These are phyloP conservation scores for Ochromonas danica DNA, from an alignment of 108 stramenopile species.

Conservation along the genomic window DNA sequence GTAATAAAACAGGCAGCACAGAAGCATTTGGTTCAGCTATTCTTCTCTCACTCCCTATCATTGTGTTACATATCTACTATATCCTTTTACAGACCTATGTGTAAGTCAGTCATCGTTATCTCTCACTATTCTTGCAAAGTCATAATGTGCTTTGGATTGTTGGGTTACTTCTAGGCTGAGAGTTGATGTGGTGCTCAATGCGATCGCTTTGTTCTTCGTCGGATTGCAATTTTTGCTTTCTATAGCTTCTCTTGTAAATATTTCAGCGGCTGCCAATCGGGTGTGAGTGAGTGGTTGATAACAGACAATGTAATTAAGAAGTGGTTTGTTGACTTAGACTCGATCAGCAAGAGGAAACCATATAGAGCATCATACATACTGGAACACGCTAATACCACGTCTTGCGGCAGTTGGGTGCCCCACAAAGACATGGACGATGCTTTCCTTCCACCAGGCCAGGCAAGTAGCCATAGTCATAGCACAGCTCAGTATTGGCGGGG, in stretches of 20 bases:
- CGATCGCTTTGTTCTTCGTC: constrained; percentile 2
- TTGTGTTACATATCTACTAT: constrained; percentile 6
- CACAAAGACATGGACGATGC: constrained; percentile 37
- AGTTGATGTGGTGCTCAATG: constrained; percentile 17
- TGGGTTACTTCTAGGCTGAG: background rate
- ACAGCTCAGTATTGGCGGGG: constrained; percentile 43
- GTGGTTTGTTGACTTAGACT: no score
- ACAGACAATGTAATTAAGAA: no score
- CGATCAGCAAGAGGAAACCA: no score
- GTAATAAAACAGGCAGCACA: background rate
- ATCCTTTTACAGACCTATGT: background rate
- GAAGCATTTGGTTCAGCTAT: background rate
- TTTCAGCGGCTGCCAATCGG: background rate
- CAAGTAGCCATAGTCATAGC: constrained; percentile 49
- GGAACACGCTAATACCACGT: constrained; percentile 24
- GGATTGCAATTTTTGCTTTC: background rate
- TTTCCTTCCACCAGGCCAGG: constrained; percentile 39
- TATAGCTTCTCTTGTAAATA: background rate
- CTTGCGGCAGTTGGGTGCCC: constrained; percentile 40
- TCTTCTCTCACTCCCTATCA: background rate
- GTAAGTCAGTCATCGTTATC: background rate
- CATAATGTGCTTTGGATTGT: background rate
- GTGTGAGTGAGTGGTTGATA: no score
- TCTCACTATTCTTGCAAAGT: no score
- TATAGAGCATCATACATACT: no score